Conservation (phyloP, 148 eudicot genomes). For the Mesembryanthemum crystallinum region DNA sequence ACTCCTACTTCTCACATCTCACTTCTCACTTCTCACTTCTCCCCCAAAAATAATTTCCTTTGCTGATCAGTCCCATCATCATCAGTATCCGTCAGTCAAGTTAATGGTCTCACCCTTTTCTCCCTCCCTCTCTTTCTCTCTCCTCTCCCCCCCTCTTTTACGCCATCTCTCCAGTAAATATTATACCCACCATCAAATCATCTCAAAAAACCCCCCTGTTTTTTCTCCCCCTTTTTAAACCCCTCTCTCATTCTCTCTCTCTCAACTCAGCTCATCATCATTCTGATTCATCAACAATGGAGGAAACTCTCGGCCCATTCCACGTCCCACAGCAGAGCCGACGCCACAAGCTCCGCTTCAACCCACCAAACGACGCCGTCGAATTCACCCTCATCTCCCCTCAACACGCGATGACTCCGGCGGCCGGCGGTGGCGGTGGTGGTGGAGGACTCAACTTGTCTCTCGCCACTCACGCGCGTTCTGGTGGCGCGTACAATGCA, state of each 20-base stretch:
- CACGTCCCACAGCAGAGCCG: slow-evolving; percentile 47
- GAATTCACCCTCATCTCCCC: slow-evolving; percentile 8
- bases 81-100: slow-evolving; percentile 34
- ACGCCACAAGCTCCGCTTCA: slow-evolving; percentile 40
- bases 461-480: slow-evolving; percentile 31
- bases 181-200: no score
- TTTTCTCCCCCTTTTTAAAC: no score
- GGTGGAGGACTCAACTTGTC: slow-evolving; percentile 26
- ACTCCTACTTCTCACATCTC: neutral
- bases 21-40: neutral
- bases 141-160: neutral
- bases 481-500: slow-evolving; percentile 4
- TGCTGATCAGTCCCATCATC: slow-evolving; percentile 33
- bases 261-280: no score
- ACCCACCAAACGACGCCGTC: slow-evolving; percentile 14
- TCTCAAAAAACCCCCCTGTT: neutral
- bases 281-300: slow-evolving; percentile 12
- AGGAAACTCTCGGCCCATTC: slow-evolving; percentile 16
- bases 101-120: slow-evolving; percentile 8
- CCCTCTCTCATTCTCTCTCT: no score
- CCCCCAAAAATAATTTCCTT: slow-evolving; percentile 6
- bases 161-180: neutral
- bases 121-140: slow-evolving; percentile 2
- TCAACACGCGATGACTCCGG: neutral
- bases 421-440: neutral